Evolutionary conservation across 2,329 filamentous ascomycete species (phyloP).

Genomic region (Talaromyces funiculosus): DNA sequence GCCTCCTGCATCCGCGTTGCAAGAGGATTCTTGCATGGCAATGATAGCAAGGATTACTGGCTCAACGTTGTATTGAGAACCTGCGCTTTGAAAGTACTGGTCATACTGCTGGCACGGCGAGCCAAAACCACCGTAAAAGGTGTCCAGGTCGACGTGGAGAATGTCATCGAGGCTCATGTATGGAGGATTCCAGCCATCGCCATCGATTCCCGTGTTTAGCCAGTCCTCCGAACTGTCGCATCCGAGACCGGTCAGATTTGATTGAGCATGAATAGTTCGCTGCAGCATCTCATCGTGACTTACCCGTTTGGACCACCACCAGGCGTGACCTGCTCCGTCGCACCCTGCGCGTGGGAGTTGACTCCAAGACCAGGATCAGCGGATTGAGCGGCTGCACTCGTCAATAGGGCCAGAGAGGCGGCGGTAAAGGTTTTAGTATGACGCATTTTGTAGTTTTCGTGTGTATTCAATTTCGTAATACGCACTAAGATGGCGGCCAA

Average conservation of each 20-base stretch:
- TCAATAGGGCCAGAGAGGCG: constrained; percentile 4
- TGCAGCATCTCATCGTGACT: background rate
- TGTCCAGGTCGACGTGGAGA: constrained; percentile 16
- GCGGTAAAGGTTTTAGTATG: background rate
- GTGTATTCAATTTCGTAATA: background rate
- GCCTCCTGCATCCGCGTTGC: constrained; percentile 30
- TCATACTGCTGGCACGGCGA: constrained; percentile 27
- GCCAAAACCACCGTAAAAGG: constrained; percentile 18
- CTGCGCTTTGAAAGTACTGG: constrained; percentile 28
- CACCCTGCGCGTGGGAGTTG: constrained; percentile 6
- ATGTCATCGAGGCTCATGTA: constrained; percentile 22
- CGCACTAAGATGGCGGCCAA: no score
- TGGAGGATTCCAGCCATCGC: constrained; percentile 30
- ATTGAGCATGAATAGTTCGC: background rate
- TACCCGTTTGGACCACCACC: constrained; percentile 9
- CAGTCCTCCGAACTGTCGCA: constrained; percentile 8
- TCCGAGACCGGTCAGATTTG: background rate
- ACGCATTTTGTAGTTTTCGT: background rate
- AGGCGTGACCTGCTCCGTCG: constrained; percentile 9
- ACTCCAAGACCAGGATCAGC: constrained; percentile 11
- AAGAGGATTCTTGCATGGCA: constrained; percentile 35
- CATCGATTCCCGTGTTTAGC: constrained; percentile 8
- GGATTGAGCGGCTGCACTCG: constrained; percentile 7
- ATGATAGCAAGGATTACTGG: constrained; percentile 33
- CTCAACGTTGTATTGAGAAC: constrained; percentile 28